phyloP scores from a whole-genome alignment of 768 basidiomycete genomes.

The Ephemerocybe angulata region DNA sequence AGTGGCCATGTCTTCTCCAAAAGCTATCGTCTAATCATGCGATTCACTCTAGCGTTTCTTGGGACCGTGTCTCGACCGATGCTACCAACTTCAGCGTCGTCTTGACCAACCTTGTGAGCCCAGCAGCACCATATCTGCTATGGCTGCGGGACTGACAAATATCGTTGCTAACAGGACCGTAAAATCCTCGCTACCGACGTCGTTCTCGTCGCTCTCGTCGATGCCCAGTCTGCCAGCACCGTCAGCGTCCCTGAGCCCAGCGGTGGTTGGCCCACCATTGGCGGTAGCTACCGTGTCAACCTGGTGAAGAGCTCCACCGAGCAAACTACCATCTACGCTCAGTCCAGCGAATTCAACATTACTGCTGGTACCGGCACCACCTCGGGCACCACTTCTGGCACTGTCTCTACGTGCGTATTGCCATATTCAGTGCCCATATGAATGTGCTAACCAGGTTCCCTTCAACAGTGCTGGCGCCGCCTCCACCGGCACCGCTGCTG shows the following conservation, averaged over 20 bases:
- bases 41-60: conserved; percentile 42
- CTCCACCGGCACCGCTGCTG: not conserved
- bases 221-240: conserved; percentile 36
- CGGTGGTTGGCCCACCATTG: conserved; percentile 59
- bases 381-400: conserved; percentile 10
- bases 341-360: conserved; percentile 61
- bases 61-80: conserved; percentile 68
- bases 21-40: not conserved
- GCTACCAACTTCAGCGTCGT: conserved; percentile 62
- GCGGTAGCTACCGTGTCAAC: conserved; percentile 66
- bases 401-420: too few species aligned
- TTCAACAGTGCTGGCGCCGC: too few species aligned
- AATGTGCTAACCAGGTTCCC: too few species aligned
- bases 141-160: conserved; percentile 2
- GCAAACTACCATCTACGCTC: conserved; percentile 58
- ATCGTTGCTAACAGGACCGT: conserved; percentile 28
- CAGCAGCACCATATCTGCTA: not conserved
- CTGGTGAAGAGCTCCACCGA: conserved; percentile 49
- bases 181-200: conserved; percentile 35
- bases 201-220: conserved; percentile 53
- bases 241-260: conserved; percentile 50
- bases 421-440: too few species aligned
- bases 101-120: conserved; percentile 58
- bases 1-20: conserved; percentile 13
- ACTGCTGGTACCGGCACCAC: conserved; percentile 22